Evolutionary conservation across 116 monocot genomes (phyloP).

Genomic region (Cymodocea nodosa): DNA sequence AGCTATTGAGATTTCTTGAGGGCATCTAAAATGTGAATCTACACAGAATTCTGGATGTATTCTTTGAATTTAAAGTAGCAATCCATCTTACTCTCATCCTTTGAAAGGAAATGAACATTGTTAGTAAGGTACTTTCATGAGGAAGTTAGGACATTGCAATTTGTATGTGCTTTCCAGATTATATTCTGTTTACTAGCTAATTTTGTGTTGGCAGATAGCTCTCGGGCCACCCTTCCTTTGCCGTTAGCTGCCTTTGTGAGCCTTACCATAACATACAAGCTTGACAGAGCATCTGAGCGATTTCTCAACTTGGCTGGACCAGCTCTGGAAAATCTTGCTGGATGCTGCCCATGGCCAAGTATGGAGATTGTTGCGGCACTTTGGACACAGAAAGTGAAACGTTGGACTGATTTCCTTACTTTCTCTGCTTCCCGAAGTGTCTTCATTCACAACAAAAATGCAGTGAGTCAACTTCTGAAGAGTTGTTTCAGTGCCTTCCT

Average conservation of each 20-base stretch:
- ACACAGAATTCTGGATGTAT: no score
- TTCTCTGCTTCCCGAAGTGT: slow-evolving; percentile 90
- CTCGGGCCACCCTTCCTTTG: slow-evolving; percentile 64
- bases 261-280: slow-evolving; percentile 95
- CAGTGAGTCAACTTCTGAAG: slow-evolving; percentile 65
- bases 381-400: slow-evolving; percentile 92
- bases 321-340: slow-evolving; percentile 77
- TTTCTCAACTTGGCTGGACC: slow-evolving; percentile 93
- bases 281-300: slow-evolving; percentile 75
- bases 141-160: no score
- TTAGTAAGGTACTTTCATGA: no score
- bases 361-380: slow-evolving; percentile 92
- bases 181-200: neutral
- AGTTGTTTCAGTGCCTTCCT: slow-evolving; percentile 72
- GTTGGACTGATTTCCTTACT: slow-evolving; percentile 83
- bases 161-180: no score
- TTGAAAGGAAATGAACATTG: no score
- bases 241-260: slow-evolving; percentile 95
- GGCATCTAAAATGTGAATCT: no score
- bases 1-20: no score
- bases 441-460: slow-evolving; percentile 75
- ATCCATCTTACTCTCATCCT: neutral
- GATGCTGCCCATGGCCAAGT: slow-evolving; percentile 97
- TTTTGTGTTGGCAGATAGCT: slow-evolving; percentile 38
- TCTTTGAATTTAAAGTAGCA: neutral